Percentiles rank a stretch among this genome's conserved stretches.
phyloP scores from a whole-genome alignment of 169 alveolate genomes.

The Cryptosporidium tyzzeri region DNA sequence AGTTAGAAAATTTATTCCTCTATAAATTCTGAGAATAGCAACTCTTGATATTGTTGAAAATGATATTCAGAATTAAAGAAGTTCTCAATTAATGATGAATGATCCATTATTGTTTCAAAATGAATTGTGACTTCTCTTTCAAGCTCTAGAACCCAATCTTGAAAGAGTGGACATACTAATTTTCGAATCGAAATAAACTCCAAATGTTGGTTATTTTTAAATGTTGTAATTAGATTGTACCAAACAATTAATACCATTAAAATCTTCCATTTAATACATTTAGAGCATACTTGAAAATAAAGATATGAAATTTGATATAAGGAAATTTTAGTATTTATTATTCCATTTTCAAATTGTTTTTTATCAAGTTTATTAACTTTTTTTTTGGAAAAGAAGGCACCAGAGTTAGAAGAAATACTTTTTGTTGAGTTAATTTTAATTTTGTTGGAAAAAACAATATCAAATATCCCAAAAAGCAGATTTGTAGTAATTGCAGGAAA shows the following conservation, averaged over 20 bases:
- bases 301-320: slow-evolving; percentile 2
- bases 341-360: not conserved
- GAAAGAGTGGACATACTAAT: slow-evolving; percentile 24
- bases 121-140: not conserved
- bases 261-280: slow-evolving; percentile 25
- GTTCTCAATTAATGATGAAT: slow-evolving; percentile 9
- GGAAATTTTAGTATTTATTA: not conserved
- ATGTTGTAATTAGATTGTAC: slow-evolving; percentile 17
- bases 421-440: not conserved
- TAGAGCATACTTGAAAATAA: slow-evolving; percentile 10
- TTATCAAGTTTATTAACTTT: not conserved
- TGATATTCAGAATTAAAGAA: not conserved
- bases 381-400: not conserved
- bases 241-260: slow-evolving; percentile 22
- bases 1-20: not conserved
- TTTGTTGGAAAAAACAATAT: not conserved
- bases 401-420: not conserved
- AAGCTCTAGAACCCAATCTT: slow-evolving; percentile 39
- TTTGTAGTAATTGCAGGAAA: slow-evolving; percentile 8
- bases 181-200: not conserved
- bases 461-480: slow-evolving; percentile 22
- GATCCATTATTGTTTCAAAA: not conserved
- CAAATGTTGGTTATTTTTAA: not conserved
- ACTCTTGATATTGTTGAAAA: not conserved
- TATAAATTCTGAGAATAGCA: not conserved